A percentile compares a stretch with the other conserved stretches of the same genome.
phyloP scores from a whole-genome alignment of 805 yeast genomes.

The Komagataella populi region DNA sequence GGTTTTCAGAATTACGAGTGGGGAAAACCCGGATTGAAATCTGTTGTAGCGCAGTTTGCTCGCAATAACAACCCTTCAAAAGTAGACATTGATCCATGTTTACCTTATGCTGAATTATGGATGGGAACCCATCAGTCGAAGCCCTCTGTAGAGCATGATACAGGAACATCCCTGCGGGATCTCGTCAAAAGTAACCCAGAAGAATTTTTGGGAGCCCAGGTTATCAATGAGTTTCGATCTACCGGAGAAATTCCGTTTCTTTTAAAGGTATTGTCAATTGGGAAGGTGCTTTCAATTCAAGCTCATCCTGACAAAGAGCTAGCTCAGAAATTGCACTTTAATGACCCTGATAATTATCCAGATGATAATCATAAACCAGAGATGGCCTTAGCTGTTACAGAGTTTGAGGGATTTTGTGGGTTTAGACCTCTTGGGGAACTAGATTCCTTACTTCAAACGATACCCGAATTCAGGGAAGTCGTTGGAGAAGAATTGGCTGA shows the following conservation, averaged over 20 bases:
- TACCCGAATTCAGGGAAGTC: constrained; percentile 66
- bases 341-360: constrained; percentile 90
- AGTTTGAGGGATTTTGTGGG: constrained; percentile 96
- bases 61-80: constrained; percentile 44
- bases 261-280: constrained; percentile 87
- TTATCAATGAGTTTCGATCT: constrained; percentile 55
- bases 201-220: constrained; percentile 38
- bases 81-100: constrained; percentile 48
- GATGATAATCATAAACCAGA: constrained; percentile 99
- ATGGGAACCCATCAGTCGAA: constrained; percentile 97
- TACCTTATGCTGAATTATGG: constrained; percentile 97
- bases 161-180: constrained; percentile 51
- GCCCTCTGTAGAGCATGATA: constrained; percentile 51
- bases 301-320: constrained; percentile 94
- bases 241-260: constrained; percentile 73
- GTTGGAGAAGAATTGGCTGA: constrained; percentile 51
- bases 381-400: constrained; percentile 96
- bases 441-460: constrained; percentile 46
- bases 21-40: constrained; percentile 62
- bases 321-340: constrained; percentile 60
- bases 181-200: constrained; percentile 48
- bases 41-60: constrained; percentile 87
- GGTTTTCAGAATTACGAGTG: not conserved
- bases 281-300: constrained; percentile 87
- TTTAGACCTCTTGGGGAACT: constrained; percentile 83